Base-by-base conservation (phyloP, 2,329 filamentous ascomycete genomes). In the Cylindrodendrum hubeiense region DNA sequence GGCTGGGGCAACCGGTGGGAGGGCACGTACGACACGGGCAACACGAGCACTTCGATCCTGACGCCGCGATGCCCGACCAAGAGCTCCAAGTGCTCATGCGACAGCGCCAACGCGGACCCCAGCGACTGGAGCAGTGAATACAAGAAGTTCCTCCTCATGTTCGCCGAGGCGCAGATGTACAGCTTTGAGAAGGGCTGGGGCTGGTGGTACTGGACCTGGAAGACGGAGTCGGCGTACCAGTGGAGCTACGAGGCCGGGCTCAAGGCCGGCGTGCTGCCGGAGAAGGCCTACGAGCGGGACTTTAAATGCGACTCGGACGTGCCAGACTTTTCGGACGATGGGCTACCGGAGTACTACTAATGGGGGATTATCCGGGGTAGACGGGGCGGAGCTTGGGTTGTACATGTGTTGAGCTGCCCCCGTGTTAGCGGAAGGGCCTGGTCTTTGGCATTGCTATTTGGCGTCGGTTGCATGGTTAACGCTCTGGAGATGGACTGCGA, bases 131-230 rank as follows among this genome's bases (percentile, higher is more conserved):
- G 87, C 39, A 83, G 84, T 63, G 82, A 83, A 5, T 99, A 99
- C 82, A 97, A 96, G 82, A 82, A 90, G 71, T 98, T 95, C 80
- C 84, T 99, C 67, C 87, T 89, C 69, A 93, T 93, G 80, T 98
- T 98, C 81, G 96, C 96, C 6, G 91, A 97, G 80, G 96, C 95
- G 58, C 96, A 99, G 83, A 99, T 99, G 93, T 86, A 91, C 73
- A 93, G 91, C 64, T 99, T 98, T 76, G 95, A 98, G 80, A 90
- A 91, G 68, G 94, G 93, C 6, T 96, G 93, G 91, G 96, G 96
- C 52, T 99, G 96, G 96, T 98, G 97, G 82, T 99, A 99, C 82
- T 99, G 96, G 96, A 98, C 95, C 34, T 97, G 96, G 95, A 89
- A 94, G 81, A 97, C 95, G 30, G 95, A 98, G 83, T 86, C 81